These are phyloP conservation scores for Paramecium sexaurelia DNA, from an alignment of 73 alveolate genomes.

Conservation along the genomic window DNA sequence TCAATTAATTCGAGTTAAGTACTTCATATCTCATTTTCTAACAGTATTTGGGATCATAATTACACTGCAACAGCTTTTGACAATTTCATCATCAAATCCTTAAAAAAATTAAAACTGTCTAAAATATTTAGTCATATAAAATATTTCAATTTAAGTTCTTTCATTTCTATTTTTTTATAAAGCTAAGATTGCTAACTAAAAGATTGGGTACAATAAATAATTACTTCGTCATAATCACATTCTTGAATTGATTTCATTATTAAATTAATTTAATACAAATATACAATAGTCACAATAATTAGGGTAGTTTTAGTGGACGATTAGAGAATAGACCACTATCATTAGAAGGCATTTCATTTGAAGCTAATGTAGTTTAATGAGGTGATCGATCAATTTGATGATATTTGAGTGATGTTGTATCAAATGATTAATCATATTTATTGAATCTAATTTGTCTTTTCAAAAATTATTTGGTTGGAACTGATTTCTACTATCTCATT, in stretches of 20 bases:
- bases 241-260: neutral
- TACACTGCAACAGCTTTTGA: neutral
- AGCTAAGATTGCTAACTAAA: neutral
- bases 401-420: neutral
- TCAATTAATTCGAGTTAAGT: neutral
- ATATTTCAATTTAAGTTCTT: neutral
- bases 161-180: conserved; percentile 7
- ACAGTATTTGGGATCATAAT: neutral
- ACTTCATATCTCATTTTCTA: conserved; percentile 33
- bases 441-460: neutral
- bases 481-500: neutral
- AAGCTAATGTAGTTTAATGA: conserved; percentile 25
- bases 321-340: neutral
- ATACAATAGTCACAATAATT: neutral
- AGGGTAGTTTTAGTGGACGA: neutral
- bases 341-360: neutral
- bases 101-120: neutral
- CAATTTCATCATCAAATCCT: neutral
- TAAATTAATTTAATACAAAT: neutral
- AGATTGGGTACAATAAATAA: neutral
- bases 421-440: neutral
- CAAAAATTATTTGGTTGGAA: neutral
- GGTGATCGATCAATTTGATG: neutral
- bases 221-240: neutral
- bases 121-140: conserved; percentile 9